Evolutionary conservation across 257 asterid species (phyloP).

Genomic region (Anisodus acutangulus): DNA sequence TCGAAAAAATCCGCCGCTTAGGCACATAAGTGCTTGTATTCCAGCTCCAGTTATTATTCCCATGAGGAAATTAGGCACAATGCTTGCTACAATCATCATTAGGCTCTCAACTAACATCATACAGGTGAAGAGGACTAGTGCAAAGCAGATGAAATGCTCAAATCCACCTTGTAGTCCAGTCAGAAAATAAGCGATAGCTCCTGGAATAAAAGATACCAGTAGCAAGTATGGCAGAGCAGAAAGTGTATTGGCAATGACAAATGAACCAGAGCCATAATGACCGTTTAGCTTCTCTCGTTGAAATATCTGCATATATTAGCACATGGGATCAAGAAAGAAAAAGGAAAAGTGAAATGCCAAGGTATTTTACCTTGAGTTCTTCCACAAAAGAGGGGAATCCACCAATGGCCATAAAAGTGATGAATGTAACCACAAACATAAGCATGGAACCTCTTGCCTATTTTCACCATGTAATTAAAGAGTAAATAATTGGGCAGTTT

Average conservation of each 20-base stretch:
- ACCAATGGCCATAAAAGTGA: slow-evolving; percentile 65
- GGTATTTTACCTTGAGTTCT: slow-evolving; percentile 55
- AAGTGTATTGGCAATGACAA: slow-evolving; percentile 54
- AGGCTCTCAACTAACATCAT: slow-evolving; percentile 71
- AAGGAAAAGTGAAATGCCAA: background rate
- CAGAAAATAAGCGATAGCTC: slow-evolving; percentile 55
- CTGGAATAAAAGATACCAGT: slow-evolving; percentile 55
- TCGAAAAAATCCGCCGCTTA: slow-evolving; percentile 67
- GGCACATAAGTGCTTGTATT: slow-evolving; percentile 61
- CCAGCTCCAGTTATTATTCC: slow-evolving; percentile 60
- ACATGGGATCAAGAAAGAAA: background rate
- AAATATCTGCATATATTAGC: slow-evolving; percentile 45
- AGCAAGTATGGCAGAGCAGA: slow-evolving; percentile 59
- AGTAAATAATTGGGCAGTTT: background rate
- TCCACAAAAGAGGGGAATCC: slow-evolving; percentile 71
- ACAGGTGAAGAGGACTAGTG: slow-evolving; percentile 48
- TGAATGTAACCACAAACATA: slow-evolving; percentile 57
- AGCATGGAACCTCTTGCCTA: slow-evolving; percentile 49
- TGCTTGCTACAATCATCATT: slow-evolving; percentile 68
- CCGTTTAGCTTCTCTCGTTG: slow-evolving; percentile 64
- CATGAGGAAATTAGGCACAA: slow-evolving; percentile 66
- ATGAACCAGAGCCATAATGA: slow-evolving; percentile 58
- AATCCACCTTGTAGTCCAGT: slow-evolving; percentile 47
- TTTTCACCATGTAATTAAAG: slow-evolving; percentile 40
- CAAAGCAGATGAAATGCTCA: slow-evolving; percentile 48